Percentiles rank a stretch among this genome's conserved stretches.
Conservation (phyloP, 345 rosid genomes). For the Lepidium sativum region DNA sequence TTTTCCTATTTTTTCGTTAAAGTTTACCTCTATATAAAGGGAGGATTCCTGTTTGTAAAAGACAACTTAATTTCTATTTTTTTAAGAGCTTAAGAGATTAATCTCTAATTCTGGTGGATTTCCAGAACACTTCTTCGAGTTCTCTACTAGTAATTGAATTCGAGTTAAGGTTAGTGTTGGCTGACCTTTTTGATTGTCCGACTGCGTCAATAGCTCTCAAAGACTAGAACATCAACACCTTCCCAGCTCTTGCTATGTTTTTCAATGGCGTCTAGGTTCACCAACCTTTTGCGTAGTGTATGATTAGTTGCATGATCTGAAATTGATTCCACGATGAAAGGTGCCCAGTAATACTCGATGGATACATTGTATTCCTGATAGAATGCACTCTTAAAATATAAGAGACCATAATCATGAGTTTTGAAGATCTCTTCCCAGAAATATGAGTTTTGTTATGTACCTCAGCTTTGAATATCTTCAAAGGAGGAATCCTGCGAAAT, state of each 20-base stretch:
- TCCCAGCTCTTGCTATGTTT: slow-evolving; percentile 77
- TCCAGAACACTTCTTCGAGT: too few relatives aligned
- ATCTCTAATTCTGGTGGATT: too few relatives aligned
- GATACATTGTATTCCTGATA: slow-evolving; percentile 69
- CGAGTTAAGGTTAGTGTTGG: too few relatives aligned
- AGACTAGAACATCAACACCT: slow-evolving; percentile 63
- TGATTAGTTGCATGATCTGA: slow-evolving; percentile 95
- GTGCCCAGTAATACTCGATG: slow-evolving; percentile 94
- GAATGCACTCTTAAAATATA: background rate
- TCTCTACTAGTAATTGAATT: too few relatives aligned
- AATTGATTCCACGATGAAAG: slow-evolving; percentile 76
- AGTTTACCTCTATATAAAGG: too few relatives aligned
- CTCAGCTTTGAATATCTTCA: slow-evolving; percentile 80
- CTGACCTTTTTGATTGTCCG: too few relatives aligned
- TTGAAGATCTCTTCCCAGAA: background rate
- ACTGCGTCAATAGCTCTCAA: slow-evolving; percentile 87
- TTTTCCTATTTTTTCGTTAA: too few relatives aligned
- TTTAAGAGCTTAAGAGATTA: too few relatives aligned
- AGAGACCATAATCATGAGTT: background rate
- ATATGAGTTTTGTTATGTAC: slow-evolving; percentile 25
- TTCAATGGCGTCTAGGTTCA: slow-evolving; percentile 68
- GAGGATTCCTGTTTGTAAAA: too few relatives aligned
- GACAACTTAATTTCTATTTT: too few relatives aligned
- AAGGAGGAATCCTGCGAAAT: slow-evolving; percentile 73
- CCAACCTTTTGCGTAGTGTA: slow-evolving; percentile 62